A percentile compares a stretch with the other conserved stretches of the same genome.
These are phyloP conservation scores for Solanum rostratum DNA, from an alignment of 257 asterid species.

Conservation along the genomic window DNA sequence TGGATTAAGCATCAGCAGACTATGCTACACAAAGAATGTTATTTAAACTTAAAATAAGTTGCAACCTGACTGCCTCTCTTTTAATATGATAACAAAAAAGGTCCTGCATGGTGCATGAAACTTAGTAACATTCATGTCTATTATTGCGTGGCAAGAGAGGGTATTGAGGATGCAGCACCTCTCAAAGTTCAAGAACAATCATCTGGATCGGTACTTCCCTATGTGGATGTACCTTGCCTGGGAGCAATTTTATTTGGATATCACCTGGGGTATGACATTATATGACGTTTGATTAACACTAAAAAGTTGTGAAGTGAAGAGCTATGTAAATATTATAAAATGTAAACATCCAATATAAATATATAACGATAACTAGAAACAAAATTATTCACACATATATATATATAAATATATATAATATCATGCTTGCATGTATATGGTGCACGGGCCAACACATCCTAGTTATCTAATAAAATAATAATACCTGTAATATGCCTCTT, in stretches of 20 bases:
- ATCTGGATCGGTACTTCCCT: conserved; percentile 72
- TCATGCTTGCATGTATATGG: too few species aligned
- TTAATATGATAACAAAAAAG: not conserved
- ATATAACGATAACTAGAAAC: too few species aligned
- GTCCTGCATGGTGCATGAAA: not conserved
- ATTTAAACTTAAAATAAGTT: not conserved
- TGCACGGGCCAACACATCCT: too few species aligned
- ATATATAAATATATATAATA: too few species aligned
- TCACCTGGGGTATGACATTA: conserved; percentile 73
- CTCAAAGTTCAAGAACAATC: conserved; percentile 43
- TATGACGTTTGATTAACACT: not conserved
- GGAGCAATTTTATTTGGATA: conserved; percentile 87
- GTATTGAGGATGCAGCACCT: conserved; percentile 47
- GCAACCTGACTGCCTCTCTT: not conserved
- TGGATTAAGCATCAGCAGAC: not conserved
- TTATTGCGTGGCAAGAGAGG: conserved; percentile 37
- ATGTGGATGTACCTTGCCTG: conserved; percentile 90
- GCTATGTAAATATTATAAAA: too few species aligned
- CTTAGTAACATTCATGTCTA: not conserved
- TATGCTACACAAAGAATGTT: not conserved
- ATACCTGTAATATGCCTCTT: too few species aligned
- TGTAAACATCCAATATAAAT: too few species aligned
- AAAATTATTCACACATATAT: too few species aligned
- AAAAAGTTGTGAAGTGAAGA: too few species aligned
- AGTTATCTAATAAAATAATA: too few species aligned